Conservation (phyloP, 2,329 filamentous ascomycete genomes). For the Ceratocystis destructans region DNA sequence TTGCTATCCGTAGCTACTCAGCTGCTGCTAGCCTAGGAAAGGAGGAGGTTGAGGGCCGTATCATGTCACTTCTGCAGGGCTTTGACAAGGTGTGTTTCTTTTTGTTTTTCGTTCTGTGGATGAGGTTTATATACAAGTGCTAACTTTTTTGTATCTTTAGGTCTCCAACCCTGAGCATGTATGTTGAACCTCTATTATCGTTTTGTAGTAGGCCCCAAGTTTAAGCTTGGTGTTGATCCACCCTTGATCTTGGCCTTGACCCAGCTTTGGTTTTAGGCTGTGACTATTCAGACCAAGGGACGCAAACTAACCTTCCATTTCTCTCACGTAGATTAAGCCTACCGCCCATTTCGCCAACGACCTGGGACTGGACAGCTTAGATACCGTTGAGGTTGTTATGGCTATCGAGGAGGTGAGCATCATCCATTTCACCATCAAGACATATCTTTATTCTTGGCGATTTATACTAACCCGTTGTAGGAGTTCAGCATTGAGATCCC, state of each 20-base stretch:
- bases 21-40: constrained; percentile 64
- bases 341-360: constrained; percentile 91
- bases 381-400: constrained; percentile 99
- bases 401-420: constrained; percentile 80
- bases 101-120: constrained; percentile 19
- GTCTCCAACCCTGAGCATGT: constrained; percentile 54
- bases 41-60: constrained; percentile 78
- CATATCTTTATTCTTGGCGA: neutral
- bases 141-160: constrained; percentile 29
- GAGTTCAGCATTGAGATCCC: constrained; percentile 87
- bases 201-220: neutral
- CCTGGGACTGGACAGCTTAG: constrained; percentile 89
- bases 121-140: neutral
- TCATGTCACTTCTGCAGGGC: constrained; percentile 82
- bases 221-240: no score
- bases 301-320: neutral
- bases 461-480: constrained; percentile 21
- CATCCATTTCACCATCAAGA: neutral
- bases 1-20: constrained; percentile 72
- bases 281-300: neutral
- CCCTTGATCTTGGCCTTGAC: neutral
- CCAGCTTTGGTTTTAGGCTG: neutral
- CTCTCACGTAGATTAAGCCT: constrained; percentile 53
- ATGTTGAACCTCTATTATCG: constrained; percentile 25
- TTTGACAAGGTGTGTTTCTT: constrained; percentile 64